Conservation (phyloP, 306 rosid genomes). For the Quercus variabilis region DNA sequence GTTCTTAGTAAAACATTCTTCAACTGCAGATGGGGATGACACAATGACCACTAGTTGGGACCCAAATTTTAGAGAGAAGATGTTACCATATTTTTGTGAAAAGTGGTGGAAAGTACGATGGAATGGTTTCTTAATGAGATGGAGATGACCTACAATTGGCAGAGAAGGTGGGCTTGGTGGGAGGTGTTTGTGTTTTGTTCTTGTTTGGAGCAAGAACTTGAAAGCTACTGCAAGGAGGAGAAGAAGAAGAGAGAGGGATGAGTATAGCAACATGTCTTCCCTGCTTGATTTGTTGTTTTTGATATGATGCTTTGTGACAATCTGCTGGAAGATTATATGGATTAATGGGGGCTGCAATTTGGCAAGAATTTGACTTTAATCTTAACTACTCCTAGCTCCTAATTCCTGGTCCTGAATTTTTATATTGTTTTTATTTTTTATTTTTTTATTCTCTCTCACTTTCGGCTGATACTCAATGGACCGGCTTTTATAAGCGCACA, state of each 20-base stretch:
- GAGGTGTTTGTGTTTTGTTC: slow-evolving; percentile 19
- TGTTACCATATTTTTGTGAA: slow-evolving; percentile 41
- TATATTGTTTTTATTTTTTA: no score
- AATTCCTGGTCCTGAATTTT: no score
- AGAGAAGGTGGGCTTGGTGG: slow-evolving; percentile 53
- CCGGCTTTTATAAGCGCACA: no score
- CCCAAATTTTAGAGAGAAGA: slow-evolving; percentile 25
- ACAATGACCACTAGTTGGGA: slow-evolving; percentile 37
- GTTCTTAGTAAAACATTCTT: slow-evolving; percentile 73
- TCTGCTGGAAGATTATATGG: no score
- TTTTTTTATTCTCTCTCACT: no score
- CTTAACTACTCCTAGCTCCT: no score
- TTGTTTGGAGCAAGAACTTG: slow-evolving; percentile 20
- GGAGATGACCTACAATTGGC: slow-evolving; percentile 63
- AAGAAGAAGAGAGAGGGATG: background rate
- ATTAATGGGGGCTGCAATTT: no score
- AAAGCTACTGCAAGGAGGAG: slow-evolving; percentile 3
- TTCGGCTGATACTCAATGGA: no score
- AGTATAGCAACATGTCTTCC: no score
- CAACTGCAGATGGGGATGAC: slow-evolving; percentile 37
- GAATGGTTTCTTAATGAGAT: slow-evolving; percentile 37
- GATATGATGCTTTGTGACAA: no score
- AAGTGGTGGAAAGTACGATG: slow-evolving; percentile 30
- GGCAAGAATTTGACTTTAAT: no score
- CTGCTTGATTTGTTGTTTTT: no score